These are phyloP conservation scores for Komagataella pseudopastoris DNA, from an alignment of 805 yeast genomes.

Conservation along the genomic window DNA sequence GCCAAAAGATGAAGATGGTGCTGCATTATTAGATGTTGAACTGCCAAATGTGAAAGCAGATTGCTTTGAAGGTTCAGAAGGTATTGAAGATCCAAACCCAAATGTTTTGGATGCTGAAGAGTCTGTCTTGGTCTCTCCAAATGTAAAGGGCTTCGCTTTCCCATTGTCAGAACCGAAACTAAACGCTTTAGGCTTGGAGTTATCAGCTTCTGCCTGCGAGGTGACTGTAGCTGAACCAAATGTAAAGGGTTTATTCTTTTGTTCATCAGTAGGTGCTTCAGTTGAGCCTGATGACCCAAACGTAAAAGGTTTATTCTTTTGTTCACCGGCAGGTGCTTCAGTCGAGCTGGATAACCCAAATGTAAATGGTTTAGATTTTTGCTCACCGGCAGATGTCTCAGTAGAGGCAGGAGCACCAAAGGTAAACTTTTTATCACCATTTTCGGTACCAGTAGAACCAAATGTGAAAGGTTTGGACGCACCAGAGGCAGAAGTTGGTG, in stretches of 20 bases:
- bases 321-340: background rate
- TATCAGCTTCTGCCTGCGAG: constrained; percentile 1
- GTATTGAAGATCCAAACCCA: constrained; percentile 11
- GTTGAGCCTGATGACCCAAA: constrained; percentile 9
- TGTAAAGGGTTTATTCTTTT: constrained; percentile 6
- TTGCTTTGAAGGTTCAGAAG: constrained; percentile 1
- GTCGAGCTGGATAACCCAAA: background rate
- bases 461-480: constrained; percentile 8
- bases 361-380: background rate
- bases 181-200: constrained; percentile 6
- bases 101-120: constrained; percentile 8
- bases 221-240: constrained; percentile 8
- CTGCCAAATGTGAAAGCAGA: background rate
- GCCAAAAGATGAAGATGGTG: constrained; percentile 9
- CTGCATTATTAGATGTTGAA: background rate
- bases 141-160: constrained; percentile 8
- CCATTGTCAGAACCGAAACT: constrained; percentile 9
- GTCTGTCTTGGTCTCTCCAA: constrained; percentile 7
- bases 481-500: background rate
- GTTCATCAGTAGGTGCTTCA: constrained; percentile 4
- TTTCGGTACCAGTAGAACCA: background rate
- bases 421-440: constrained; percentile 6
- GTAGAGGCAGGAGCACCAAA: constrained; percentile 6
- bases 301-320: constrained; percentile 5
- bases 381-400: background rate